These are phyloP conservation scores for Suillus cothurnatus DNA, from an alignment of 768 basidiomycete genomes.

Conservation along the genomic window DNA sequence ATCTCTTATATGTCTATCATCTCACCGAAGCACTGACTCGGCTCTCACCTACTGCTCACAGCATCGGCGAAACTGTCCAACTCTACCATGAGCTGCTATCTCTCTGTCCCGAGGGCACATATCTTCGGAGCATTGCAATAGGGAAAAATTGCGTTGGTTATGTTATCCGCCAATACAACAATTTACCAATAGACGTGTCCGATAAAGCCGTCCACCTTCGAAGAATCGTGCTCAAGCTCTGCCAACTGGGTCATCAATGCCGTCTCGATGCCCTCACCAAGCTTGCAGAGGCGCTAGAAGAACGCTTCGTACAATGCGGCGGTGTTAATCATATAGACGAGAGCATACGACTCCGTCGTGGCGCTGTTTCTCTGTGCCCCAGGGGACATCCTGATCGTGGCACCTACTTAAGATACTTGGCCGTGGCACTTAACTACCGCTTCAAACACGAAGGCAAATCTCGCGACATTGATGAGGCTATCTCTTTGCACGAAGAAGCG, in stretches of 20 bases:
- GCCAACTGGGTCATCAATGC: not conserved
- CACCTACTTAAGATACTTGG: slow-evolving; percentile 14
- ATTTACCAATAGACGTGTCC: not conserved
- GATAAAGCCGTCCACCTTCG: slow-evolving; percentile 1
- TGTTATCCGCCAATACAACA: not conserved
- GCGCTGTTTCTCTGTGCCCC: slow-evolving; percentile 15
- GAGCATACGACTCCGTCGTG: slow-evolving; percentile 7
- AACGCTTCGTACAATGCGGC: slow-evolving; percentile 9
- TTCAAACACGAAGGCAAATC: slow-evolving; percentile 14
- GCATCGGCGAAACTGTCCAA: slow-evolving; percentile 16
- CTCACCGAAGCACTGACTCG: slow-evolving; percentile 15
- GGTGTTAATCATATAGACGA: slow-evolving; percentile 13
- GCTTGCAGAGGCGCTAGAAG: not conserved
- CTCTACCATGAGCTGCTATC: not conserved
- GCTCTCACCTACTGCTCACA: slow-evolving; percentile 12
- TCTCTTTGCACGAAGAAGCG: not conserved
- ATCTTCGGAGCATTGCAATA: not conserved
- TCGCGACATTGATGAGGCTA: not conserved
- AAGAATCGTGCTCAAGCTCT: not conserved
- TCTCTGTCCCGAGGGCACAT: not conserved
- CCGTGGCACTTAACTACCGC: slow-evolving; percentile 11
- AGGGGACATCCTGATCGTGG: slow-evolving; percentile 11
- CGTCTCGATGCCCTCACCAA: not conserved
- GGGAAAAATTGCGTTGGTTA: not conserved
- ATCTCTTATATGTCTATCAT: slow-evolving; percentile 10